phyloP scores from a whole-genome alignment of 495 filamentous ascomycete species.

The Talaromyces proteolyticus region DNA sequence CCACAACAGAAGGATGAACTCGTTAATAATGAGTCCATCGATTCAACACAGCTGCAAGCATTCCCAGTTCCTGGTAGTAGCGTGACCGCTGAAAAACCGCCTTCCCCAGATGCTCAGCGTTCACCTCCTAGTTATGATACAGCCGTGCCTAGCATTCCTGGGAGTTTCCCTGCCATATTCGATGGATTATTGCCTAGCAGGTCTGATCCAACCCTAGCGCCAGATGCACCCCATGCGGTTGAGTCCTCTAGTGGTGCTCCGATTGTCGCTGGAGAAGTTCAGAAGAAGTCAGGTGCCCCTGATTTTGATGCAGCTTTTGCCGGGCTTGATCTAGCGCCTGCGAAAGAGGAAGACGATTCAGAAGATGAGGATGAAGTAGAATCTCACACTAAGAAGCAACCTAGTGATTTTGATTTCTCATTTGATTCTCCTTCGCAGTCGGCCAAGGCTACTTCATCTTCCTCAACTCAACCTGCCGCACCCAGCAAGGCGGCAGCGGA shows the following conservation, averaged over 20 bases:
- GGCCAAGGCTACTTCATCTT: slow-evolving; percentile 12
- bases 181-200: slow-evolving; percentile 60
- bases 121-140: slow-evolving; percentile 64
- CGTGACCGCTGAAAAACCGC: slow-evolving; percentile 25
- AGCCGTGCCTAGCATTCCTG: slow-evolving; percentile 20
- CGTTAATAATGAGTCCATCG: slow-evolving; percentile 24
- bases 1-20: slow-evolving; percentile 43
- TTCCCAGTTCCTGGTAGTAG: slow-evolving; percentile 31
- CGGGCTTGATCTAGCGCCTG: slow-evolving; percentile 55
- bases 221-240: slow-evolving; percentile 40
- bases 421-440: slow-evolving; percentile 47
- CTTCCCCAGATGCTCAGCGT: slow-evolving; percentile 49
- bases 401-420: slow-evolving; percentile 65
- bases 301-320: slow-evolving; percentile 91
- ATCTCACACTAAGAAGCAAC: slow-evolving; percentile 32
- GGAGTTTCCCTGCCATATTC: slow-evolving; percentile 54
- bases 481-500: slow-evolving; percentile 12
- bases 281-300: slow-evolving; percentile 33
- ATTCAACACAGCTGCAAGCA: slow-evolving; percentile 32
- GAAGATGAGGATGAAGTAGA: slow-evolving; percentile 59
- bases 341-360: slow-evolving; percentile 67
- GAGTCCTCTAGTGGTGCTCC: slow-evolving; percentile 36
- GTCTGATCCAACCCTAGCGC: slow-evolving; percentile 52
- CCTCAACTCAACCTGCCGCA: slow-evolving; percentile 10
- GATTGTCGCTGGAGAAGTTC: slow-evolving; percentile 31